Percentiles rank a stretch among this genome's conserved stretches.
Conservation (phyloP, 2,329 filamentous ascomycete species). For the Talaromyces pinophilus region DNA sequence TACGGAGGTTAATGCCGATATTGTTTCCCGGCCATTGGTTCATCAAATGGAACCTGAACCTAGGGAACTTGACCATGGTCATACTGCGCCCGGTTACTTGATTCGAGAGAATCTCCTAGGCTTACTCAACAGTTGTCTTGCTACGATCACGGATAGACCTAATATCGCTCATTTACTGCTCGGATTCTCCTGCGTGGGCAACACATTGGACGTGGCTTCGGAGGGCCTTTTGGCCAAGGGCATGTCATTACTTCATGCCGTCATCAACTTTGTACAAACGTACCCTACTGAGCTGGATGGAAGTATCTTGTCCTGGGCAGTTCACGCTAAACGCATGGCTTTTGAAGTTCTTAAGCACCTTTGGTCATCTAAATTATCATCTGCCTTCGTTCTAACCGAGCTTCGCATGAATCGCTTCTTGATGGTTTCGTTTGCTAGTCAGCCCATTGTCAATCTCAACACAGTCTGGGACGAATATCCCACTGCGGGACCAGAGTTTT, state of each 20-base stretch:
- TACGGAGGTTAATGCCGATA: constrained; percentile 73
- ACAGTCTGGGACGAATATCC: constrained; percentile 73
- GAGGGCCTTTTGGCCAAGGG: constrained; percentile 70
- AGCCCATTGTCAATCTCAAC: constrained; percentile 68
- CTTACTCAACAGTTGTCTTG: constrained; percentile 79
- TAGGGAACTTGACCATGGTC: constrained; percentile 72
- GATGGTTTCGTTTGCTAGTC: constrained; percentile 72
- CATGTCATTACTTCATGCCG: constrained; percentile 78
- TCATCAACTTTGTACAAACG: constrained; percentile 70
- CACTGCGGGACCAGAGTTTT: constrained; percentile 65
- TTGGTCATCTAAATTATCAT: constrained; percentile 80
- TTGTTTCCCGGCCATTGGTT: constrained; percentile 73
- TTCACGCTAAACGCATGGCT: constrained; percentile 67
- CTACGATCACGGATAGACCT: constrained; percentile 71
- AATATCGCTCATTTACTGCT: constrained; percentile 89
- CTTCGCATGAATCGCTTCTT: constrained; percentile 77
- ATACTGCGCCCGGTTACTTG: constrained; percentile 70
- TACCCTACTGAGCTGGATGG: constrained; percentile 66
- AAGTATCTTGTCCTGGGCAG: constrained; percentile 66
- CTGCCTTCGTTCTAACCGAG: constrained; percentile 72
- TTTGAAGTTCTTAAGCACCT: constrained; percentile 76
- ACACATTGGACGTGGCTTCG: constrained; percentile 66
- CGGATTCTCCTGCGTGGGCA: constrained; percentile 77
- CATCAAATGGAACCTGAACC: constrained; percentile 64
- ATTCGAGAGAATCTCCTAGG: constrained; percentile 84